A percentile compares a stretch with the other conserved stretches of the same genome.
Evolutionary conservation across 192 early-diverging fungal genomes (phyloP).

Genomic region (Coemansia reversa): DNA sequence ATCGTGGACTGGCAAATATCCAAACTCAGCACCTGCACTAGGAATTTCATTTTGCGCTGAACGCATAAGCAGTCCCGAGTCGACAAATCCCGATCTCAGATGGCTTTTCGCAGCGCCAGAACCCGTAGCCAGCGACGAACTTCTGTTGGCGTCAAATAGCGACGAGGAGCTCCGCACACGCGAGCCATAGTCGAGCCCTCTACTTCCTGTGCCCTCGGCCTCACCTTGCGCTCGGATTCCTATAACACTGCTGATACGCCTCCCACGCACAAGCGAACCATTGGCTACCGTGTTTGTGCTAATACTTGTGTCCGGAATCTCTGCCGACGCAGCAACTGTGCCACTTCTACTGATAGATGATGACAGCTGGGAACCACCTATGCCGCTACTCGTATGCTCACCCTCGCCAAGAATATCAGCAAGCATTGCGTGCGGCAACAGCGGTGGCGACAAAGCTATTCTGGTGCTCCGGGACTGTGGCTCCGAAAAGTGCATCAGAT

Average conservation of each 20-base stretch:
- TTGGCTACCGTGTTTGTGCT: neutral
- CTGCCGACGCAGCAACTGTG: conserved; percentile 1
- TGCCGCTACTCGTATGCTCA: conserved; percentile 8
- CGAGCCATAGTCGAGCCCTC: conserved; percentile 10
- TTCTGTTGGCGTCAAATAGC: conserved; percentile 23
- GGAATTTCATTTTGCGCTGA: neutral
- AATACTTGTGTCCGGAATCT: neutral
- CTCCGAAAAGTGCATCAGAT: conserved; percentile 2
- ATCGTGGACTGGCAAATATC: neutral
- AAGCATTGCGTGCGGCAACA: conserved; percentile 37
- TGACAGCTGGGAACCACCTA: neutral
- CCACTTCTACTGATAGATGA: neutral
- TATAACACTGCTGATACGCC: conserved; percentile 19
- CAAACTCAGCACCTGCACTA: neutral
- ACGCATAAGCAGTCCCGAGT: neutral
- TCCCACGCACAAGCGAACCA: conserved; percentile 2
- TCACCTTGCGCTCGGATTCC: conserved; percentile 1
- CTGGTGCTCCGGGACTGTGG: neutral
- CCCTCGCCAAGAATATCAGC: conserved; percentile 35
- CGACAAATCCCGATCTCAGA: neutral
- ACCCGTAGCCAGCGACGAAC: conserved; percentile 11
- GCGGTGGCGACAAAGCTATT: conserved; percentile 10
- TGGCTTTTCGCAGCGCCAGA: neutral
- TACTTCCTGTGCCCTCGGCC: neutral
- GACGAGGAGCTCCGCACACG: conserved; percentile 21